phyloP scores from a whole-genome alignment of 345 rosid genomes.

The Toxicodendron radicans region DNA sequence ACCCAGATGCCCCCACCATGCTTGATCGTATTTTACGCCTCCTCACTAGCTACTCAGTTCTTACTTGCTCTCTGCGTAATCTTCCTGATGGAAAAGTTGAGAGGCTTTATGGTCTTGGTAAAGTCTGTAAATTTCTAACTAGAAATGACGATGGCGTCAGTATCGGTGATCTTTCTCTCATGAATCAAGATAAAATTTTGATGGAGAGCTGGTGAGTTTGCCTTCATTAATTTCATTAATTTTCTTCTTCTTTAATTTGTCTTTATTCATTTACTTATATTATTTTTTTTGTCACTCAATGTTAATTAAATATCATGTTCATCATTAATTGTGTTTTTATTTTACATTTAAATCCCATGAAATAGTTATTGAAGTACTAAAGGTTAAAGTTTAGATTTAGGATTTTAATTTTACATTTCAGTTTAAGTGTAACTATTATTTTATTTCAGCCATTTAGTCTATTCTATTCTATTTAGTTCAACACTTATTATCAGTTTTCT shows the following conservation, averaged over 20 bases:
- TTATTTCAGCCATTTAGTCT: no score
- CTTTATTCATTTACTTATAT: neutral
- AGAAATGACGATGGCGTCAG: slow-evolving; percentile 85
- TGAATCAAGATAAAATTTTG: slow-evolving; percentile 89
- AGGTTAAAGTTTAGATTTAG: no score
- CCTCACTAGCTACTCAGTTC: slow-evolving; percentile 62
- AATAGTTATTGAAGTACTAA: no score
- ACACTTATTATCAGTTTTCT: no score
- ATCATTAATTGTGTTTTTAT: no score
- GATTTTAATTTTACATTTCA: no score
- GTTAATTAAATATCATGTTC: no score
- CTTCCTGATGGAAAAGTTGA: slow-evolving; percentile 49
- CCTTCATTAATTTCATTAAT: neutral
- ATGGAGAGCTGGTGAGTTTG: slow-evolving; percentile 85
- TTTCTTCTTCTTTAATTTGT: neutral
- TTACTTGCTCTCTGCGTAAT: slow-evolving; percentile 45
- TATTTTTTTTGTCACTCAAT: no score
- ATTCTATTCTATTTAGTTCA: no score
- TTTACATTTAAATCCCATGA: no score
- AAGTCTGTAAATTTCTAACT: slow-evolving; percentile 80
- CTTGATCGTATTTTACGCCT: slow-evolving; percentile 76
- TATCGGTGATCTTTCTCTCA: slow-evolving; percentile 61
- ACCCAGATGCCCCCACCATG: slow-evolving; percentile 74
- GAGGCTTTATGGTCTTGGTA: slow-evolving; percentile 68
- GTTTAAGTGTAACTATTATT: no score